These are phyloP conservation scores for Panaeolus papilionaceus DNA, from an alignment of 768 basidiomycete species.

Conservation along the genomic window DNA sequence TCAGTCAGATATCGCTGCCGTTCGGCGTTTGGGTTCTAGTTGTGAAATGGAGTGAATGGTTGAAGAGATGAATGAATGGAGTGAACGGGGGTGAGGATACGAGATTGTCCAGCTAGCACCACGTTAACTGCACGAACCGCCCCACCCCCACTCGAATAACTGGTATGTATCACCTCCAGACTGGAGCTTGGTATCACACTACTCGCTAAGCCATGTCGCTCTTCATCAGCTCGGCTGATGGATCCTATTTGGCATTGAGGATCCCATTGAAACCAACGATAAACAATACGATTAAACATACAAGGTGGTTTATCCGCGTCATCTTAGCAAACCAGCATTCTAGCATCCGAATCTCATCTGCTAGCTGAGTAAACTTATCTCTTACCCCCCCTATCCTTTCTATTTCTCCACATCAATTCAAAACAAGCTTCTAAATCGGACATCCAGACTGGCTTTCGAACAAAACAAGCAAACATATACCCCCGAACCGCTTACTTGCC, in stretches of 20 bases:
- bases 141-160: conserved; percentile 5
- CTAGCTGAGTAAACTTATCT: background rate
- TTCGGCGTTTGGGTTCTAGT: background rate
- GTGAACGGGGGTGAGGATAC: background rate
- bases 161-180: conserved; percentile 3
- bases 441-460: background rate
- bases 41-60: background rate
- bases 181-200: background rate
- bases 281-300: background rate
- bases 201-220: background rate
- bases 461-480: background rate
- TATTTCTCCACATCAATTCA: conserved; percentile 6
- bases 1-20: background rate
- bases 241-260: background rate
- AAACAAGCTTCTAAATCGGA: background rate
- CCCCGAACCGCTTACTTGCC: background rate
- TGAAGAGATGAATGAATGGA: too few relatives aligned
- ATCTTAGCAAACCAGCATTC: background rate
- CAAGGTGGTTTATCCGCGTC: background rate
- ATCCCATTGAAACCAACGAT: background rate
- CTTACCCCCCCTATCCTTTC: background rate
- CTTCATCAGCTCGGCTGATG: background rate
- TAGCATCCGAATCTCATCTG: background rate
- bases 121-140: background rate
- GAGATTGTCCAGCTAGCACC: background rate